phyloP scores from a whole-genome alignment of 768 basidiomycete species.

The Leccinellum rugosiceps region DNA sequence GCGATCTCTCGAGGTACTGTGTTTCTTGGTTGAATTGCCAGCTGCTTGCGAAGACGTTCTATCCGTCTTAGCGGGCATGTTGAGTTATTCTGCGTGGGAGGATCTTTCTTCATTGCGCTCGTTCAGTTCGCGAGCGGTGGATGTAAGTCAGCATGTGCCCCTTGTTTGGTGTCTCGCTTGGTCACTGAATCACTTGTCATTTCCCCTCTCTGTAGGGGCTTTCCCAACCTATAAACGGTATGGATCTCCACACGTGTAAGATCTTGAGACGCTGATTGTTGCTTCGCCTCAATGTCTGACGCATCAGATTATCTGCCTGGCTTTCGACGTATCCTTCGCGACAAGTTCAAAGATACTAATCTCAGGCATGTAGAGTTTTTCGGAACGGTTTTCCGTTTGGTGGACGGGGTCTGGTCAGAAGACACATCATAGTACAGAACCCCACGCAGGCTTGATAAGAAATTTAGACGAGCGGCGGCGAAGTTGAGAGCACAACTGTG shows the following conservation, averaged over 20 bases:
- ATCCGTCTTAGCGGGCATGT: neutral
- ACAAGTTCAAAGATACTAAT: neutral
- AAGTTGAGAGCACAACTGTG: no score
- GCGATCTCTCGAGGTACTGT: neutral
- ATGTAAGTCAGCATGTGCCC: neutral
- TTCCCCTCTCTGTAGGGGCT: neutral
- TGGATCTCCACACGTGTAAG: neutral
- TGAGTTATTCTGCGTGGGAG: neutral
- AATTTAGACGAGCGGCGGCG: no score
- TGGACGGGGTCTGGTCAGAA: conserved; percentile 9
- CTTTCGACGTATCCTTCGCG: neutral
- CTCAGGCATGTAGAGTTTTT: neutral
- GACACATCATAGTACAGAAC: neutral
- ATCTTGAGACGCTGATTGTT: neutral
- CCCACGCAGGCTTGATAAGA: no score
- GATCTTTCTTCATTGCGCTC: neutral
- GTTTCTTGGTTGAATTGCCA: neutral
- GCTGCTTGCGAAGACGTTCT: neutral
- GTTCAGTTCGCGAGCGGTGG: neutral
- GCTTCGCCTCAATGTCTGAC: neutral
- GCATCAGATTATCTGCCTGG: neutral
- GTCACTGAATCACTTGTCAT: neutral
- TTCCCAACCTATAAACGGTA: neutral
- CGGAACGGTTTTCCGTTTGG: neutral
- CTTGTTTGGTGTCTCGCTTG: neutral